Evolutionary conservation across 257 asterid genomes (phyloP), one percentile per base, ranked within the genome.

Genomic region (Handroanthus guayacan): DNA sequence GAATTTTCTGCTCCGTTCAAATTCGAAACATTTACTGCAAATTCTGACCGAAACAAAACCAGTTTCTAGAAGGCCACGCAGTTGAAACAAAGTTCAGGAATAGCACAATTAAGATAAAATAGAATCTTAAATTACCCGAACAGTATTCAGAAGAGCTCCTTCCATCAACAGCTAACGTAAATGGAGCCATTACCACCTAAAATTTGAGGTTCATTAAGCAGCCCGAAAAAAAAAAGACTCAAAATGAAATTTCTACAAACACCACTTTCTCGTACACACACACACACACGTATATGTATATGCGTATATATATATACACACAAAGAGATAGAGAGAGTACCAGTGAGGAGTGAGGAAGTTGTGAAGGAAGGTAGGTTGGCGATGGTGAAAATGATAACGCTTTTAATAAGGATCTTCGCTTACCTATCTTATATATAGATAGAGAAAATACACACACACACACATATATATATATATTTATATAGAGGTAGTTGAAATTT

Each of bases 171-270:
- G 91, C 88, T 78, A 88, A 78, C 14, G 91, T 80, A 76, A 92
- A 36, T 41, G 97, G 94, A 13, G 89, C 92, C 97, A 92, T 92
- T 64, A n/a, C 55, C 75, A 79, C 81, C 85, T 73, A 63, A 13
- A 74, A 71, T 57, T 43, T 62, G 65, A 67, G 9, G 65, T 20
- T 78, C 31, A 44, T 57, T 18, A 72, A 64, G 16, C 20, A 62
- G 62, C 72, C 64, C 38, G 71, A 20, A 54, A 71, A 25, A 7
- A 13, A 34, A 3, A 48, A 36, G 31, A 1, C 31, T 5, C 9
- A 10, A 37, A 48, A 45, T 25, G 31, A 0, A 25, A 25, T 25
- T 13, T 51, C 41, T 36, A 48, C 25, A 62, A 9, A 17, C 18
- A 57, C 51, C 18, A 10, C 34, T 25, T 58, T 25, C 41, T 62